These are phyloP conservation scores for Cyberlindnera meyerae DNA, from an alignment of 805 yeast genomes.

Conservation along the genomic window DNA sequence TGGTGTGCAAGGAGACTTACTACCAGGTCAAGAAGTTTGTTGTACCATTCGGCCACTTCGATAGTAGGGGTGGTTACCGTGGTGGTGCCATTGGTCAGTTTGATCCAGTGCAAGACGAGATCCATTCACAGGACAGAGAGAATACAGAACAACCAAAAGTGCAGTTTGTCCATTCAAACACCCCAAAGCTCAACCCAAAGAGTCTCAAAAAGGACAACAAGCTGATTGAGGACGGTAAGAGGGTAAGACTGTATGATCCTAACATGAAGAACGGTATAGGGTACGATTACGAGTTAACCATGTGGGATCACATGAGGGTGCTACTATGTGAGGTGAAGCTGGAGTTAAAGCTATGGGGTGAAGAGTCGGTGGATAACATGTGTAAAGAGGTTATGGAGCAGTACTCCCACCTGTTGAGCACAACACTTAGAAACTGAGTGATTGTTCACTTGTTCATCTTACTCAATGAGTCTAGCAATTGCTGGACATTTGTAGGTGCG, in stretches of 20 bases:
- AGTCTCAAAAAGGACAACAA: constrained; percentile 8
- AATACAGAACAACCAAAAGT: constrained; percentile 5
- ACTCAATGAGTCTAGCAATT: constrained; percentile 34
- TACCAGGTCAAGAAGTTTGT: constrained; percentile 43
- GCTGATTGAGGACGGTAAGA: constrained; percentile 5
- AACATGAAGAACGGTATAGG: constrained; percentile 33
- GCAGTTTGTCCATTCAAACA: constrained; percentile 27
- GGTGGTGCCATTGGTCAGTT: constrained; percentile 75
- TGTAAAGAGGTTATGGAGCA: constrained; percentile 9
- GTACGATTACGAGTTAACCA: constrained; percentile 46
- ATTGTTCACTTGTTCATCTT: constrained; percentile 19
- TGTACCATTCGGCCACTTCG: constrained; percentile 36
- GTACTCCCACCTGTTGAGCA: constrained; percentile 2
- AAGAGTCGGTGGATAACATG: constrained; percentile 5
- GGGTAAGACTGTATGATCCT: constrained; percentile 9
- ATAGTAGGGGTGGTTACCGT: constrained; percentile 31
- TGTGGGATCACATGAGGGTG: constrained; percentile 48
- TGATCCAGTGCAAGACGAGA: constrained; percentile 55
- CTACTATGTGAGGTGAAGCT: constrained; percentile 43
- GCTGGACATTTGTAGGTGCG: constrained; percentile 28
- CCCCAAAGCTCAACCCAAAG: constrained; percentile 30
- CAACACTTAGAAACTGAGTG: constrained; percentile 3
- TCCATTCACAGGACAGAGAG: constrained; percentile 10
- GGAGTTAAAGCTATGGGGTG: constrained; percentile 35
- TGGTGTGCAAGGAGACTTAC: constrained; percentile 39